Base-by-base conservation (phyloP, 192 early-diverging fungal species). In the Umbelopsis isabellina region DNA sequence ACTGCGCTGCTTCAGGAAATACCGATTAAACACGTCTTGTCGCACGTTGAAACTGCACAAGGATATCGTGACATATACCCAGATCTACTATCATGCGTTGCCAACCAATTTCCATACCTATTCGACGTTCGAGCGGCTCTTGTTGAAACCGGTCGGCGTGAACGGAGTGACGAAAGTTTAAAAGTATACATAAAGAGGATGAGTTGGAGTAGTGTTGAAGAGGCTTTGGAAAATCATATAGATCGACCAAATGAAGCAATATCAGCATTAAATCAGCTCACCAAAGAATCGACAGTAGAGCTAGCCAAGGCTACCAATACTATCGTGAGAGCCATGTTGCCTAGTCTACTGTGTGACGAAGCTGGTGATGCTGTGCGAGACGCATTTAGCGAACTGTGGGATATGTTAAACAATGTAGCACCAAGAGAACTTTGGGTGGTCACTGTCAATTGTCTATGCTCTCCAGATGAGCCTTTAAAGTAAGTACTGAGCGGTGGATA, bases 41-140 rank as follows among this genome's bases (percentile, higher is more conserved):
- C 47, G 37, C 58, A 71, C 46, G 67, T 69, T 5, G 80, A 82
- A 27, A 61, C 30, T 27, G 65, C 67, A n/a, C 27, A 67, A 0
- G 77, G 65, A 25, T 82, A 76, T 47, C 66, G 46, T 35, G 44
- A 50, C 15, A 72, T 82, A 18, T 82, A 82, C 65, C 74, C 80
- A 47, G 80, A 82, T 53, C 48, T 82, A 23, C 33, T 79, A 4
- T 52, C 49, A 20, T 68, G 79, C 4, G 64, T 72, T 10, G 77
- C 80, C 37, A 71, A 66, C 25, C 49, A 73, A 30, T 82, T 70
- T 51, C 80, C 80, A 11, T 77, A 82, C 30, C 61, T 79, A 15
- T 79, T 82, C 25, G 78, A 82, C 41, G 68, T 82, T 50, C 65
- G 44, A 16, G 55, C 55, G 12, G 25, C 27, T 30, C 55, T 61